phyloP scores from a whole-genome alignment of 2,329 filamentous ascomycete genomes.

The Knoxdaviesia capensis region DNA sequence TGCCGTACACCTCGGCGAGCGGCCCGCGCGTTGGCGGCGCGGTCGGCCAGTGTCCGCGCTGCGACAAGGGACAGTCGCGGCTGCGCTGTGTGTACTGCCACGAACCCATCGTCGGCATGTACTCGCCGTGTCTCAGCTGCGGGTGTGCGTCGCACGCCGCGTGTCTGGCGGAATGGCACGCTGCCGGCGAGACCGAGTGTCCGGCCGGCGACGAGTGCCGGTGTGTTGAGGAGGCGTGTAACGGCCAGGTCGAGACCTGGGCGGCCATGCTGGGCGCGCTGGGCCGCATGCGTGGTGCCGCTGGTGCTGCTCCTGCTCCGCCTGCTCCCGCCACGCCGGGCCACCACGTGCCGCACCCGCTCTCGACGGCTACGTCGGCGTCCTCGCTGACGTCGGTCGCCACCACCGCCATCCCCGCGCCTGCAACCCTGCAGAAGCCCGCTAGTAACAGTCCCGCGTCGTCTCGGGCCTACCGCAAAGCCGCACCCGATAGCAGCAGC shows the following conservation, averaged over 20 bases:
- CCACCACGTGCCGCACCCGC: background rate
- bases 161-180: conserved; percentile 39
- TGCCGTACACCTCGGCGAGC: conserved; percentile 22
- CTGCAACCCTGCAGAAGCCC: too few relatives aligned
- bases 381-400: conserved; percentile 11
- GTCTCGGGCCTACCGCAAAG: too few relatives aligned
- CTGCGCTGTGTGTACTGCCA: conserved; percentile 42
- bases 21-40: conserved; percentile 21
- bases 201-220: conserved; percentile 45
- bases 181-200: conserved; percentile 32
- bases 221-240: conserved; percentile 34
- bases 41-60: conserved; percentile 28
- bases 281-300: conserved; percentile 2
- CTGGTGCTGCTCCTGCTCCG: conserved; percentile 6
- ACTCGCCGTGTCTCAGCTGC: conserved; percentile 39
- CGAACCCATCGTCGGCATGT: conserved; percentile 38
- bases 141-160: conserved; percentile 40
- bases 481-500: too few relatives aligned
- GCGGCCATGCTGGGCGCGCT: conserved; percentile 29
- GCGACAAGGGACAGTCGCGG: conserved; percentile 33
- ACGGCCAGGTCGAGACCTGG: conserved; percentile 40
- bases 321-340: background rate
- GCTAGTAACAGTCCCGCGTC: too few relatives aligned
- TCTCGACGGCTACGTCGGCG: conserved; percentile 8
- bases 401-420: too few relatives aligned